Conservation (phyloP, 75 land plant species). For the Isoetes taiwanensis region DNA sequence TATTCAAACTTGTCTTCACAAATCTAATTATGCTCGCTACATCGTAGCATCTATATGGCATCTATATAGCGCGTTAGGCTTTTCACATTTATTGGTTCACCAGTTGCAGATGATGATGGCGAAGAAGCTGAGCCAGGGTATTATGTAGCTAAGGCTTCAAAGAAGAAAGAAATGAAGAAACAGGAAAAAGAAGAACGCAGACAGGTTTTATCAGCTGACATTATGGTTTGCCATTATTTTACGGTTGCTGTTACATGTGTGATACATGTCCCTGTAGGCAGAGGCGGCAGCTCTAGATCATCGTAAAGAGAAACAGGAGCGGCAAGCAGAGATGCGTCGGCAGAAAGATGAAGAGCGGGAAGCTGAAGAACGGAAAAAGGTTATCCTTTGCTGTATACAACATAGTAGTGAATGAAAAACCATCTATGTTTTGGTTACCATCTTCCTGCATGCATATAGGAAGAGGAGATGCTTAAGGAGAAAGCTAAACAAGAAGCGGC, state of each 20-base stretch:
- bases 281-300: constrained; percentile 66
- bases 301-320: constrained; percentile 59
- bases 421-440: background rate
- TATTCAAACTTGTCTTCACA: no score
- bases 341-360: constrained; percentile 94
- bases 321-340: constrained; percentile 65
- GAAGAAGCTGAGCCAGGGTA: constrained; percentile 37
- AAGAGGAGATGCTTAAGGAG: constrained; percentile 64
- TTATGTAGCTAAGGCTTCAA: constrained; percentile 42
- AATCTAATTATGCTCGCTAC: no score
- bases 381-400: constrained; percentile 12
- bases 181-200: constrained; percentile 88
- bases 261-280: constrained; percentile 32
- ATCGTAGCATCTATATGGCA: no score
- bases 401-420: background rate
- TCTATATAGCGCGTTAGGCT: no score
- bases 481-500: constrained; percentile 89
- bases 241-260: background rate
- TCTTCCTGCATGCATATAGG: constrained; percentile 28
- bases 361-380: constrained; percentile 61
- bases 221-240: background rate
- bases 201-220: constrained; percentile 31
- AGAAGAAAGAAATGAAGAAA: constrained; percentile 61
- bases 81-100: no score
- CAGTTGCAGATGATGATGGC: constrained; percentile 32